Evolutionary conservation across 2,329 filamentous ascomycete species (phyloP).

Genomic region (Sporothrix protearum): DNA sequence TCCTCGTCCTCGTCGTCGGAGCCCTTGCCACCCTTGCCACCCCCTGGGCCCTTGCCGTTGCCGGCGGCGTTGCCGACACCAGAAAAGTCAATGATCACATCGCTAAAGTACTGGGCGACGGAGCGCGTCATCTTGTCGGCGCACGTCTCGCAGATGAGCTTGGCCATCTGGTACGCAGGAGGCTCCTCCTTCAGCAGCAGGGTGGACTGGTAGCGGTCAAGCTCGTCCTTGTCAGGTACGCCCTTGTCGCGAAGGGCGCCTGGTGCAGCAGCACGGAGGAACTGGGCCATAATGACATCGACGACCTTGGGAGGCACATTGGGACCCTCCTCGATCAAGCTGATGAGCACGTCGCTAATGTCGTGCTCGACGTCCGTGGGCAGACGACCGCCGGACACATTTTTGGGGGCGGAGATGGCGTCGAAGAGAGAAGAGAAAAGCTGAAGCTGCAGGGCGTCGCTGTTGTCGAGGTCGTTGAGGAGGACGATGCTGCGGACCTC

Average conservation of each 20-base stretch:
- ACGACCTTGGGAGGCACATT: conserved; percentile 77
- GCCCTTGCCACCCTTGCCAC: conserved; percentile 19
- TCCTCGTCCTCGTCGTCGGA: conserved; percentile 56
- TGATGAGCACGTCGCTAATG: conserved; percentile 80
- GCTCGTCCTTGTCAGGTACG: conserved; percentile 43
- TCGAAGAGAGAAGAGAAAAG: conserved; percentile 92
- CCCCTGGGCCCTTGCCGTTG: conserved; percentile 5
- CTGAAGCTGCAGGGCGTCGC: conserved; percentile 72
- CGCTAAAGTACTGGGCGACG: conserved; percentile 94
- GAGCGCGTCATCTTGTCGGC: conserved; percentile 93
- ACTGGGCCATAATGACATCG: conserved; percentile 92
- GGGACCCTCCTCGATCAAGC: conserved; percentile 79
- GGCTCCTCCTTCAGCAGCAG: conserved; percentile 84
- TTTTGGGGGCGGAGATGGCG: conserved; percentile 75
- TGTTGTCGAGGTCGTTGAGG: conserved; percentile 78
- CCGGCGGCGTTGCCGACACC: conserved; percentile 47
- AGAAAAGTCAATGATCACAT: conserved; percentile 87
- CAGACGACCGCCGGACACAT: conserved; percentile 72
- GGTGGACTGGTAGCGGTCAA: conserved; percentile 76
- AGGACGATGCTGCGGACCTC: conserved; percentile 94
- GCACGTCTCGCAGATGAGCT: conserved; percentile 83
- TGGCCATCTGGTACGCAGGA: conserved; percentile 93
- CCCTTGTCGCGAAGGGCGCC: conserved; percentile 58
- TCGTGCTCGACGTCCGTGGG: conserved; percentile 92
- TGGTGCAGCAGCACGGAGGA: conserved; percentile 78